Base-by-base conservation (phyloP, 2,329 filamentous ascomycete genomes). In the Epichloe aotearoae region DNA sequence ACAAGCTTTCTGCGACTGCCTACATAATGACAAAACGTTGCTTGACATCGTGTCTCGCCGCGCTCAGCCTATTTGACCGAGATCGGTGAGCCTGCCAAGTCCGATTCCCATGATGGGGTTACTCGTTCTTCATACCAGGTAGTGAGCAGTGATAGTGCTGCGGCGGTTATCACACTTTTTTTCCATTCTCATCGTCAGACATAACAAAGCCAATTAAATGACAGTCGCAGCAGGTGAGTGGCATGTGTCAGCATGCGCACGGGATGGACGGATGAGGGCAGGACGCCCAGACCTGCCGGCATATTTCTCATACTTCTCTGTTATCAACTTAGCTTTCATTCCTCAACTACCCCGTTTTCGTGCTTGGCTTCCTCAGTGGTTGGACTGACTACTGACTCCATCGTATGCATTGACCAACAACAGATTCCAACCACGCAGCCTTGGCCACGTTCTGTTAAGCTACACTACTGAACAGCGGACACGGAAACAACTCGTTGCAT, bases 21-120 rank as follows among this genome's bases (percentile, higher is more conserved):
- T 19, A 2, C 19, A 19, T 23, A 23, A 42, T 43, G 50, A 33
- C 42, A 43, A 46, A 49, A 36, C 20, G 20, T 20, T 4, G 20
- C 20, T 20, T 4, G 20, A 4, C 20, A 20, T 20, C 3, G 20
- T 20, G 20, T 20, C 20, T 20, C 20, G 20, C 3, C 3, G 20
- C 20, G 20, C 20, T 20, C 3, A 20, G 20, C 20, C 3, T 20
- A 20, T 46, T 39, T 15, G 51, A 49, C 51, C 47, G 47, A 50
- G 38, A 46, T 47, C 47, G 40, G 40, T 34, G 45, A 50, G 40
- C 40, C 48, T 49, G 49, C 50, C 52, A 51, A 49, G 45, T 49
- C 52, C 52, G 49, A 48, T 34, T 17, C n/a, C 34, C 30, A 41
- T 4, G 23, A 23, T 23, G 5, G 5, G 23, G 23, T 23, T 6